Evolutionary conservation across 2,329 filamentous ascomycete genomes (phyloP), one percentile per base, ranked within the genome.

Genomic region (Colletotrichum sansevieriae): DNA sequence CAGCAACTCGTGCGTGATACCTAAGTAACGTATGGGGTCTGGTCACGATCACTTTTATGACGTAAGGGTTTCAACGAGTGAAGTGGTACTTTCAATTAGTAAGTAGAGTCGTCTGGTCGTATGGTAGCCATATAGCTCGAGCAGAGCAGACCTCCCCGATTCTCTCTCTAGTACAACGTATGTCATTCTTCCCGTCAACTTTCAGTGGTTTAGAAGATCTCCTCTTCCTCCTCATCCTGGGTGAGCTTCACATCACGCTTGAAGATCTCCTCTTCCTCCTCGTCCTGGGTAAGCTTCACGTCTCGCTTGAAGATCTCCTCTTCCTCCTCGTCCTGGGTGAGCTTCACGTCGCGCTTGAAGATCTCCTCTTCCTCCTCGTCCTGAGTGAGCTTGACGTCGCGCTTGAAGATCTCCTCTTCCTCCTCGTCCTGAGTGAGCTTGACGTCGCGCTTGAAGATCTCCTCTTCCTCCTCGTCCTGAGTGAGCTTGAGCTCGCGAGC

Each of bases 351-450:
- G 0, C 64, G 22, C 64, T 62, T 63, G 25, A 33, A 22, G 1
- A 66, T 35, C 3, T 66, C 57, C 2, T 66, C 63, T 12, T 66
- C 25, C 9, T 59, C 56, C 0, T 62, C 57, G 1, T 66, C 63
- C 4, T 66, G 35, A 5, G 62, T 43, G 0, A 52, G 22, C 56
- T 61, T 3, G 0, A 43, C 6, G 0, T 67, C 59, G 0, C 65
- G 29, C 61, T 68, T 59, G n/a, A n/a, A 29, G 0, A 60, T 18
- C 1, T 68, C 65, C n/a, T 58, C 64, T 4, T 66, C 39, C 0
- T 67, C 65, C 0, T 41, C 60, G 0, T 68, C 54, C 0, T 68
- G 12, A 0, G 60, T 18, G 1, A 59, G n/a, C 10, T 68, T 22
- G 1, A 63, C 13, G 0, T 63, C 59, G 0, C 64, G n/a, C 60